These are phyloP conservation scores for Candida methanosorbosa DNA, from an alignment of 805 yeast species.

Conservation along the genomic window DNA sequence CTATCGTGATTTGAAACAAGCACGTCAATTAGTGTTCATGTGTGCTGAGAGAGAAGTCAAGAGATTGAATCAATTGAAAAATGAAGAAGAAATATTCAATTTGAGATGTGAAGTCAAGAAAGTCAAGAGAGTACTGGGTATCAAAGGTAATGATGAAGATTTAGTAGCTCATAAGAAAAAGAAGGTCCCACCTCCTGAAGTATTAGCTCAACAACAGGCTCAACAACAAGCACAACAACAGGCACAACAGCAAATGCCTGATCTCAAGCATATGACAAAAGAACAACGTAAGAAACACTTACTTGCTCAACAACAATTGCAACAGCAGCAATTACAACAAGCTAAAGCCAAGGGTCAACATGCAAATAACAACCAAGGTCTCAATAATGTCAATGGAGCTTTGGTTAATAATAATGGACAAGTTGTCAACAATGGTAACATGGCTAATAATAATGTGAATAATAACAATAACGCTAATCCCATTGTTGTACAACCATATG, in stretches of 20 bases:
- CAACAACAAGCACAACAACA: conserved; percentile 3
- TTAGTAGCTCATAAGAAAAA: conserved; percentile 71
- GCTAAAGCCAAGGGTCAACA: no score
- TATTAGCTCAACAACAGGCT: background rate
- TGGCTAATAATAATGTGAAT: conserved; percentile 5
- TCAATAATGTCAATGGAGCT: conserved; percentile 1
- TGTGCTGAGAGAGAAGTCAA: conserved; percentile 70
- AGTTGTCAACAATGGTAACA: conserved; percentile 6
- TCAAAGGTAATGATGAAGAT: conserved; percentile 80
- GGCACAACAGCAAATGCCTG: conserved; percentile 1
- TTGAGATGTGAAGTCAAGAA: conserved; percentile 63
- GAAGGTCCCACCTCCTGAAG: conserved; percentile 25
- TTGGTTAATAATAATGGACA: no score
- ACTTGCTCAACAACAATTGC: conserved; percentile 10
- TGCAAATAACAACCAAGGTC: no score
- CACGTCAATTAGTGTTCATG: conserved; percentile 56
- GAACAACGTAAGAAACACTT: conserved; percentile 8
- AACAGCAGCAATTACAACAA: conserved; percentile 11
- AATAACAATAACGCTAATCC: conserved; percentile 11
- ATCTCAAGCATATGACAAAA: background rate
- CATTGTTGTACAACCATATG: conserved; percentile 65
- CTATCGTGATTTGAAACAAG: conserved; percentile 68
- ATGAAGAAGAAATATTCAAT: conserved; percentile 63
- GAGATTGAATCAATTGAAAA: conserved; percentile 49
- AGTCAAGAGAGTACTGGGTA: conserved; percentile 64